Evolutionary conservation across 2,329 filamentous ascomycete species (phyloP).

Genomic region (Penicillium sp.): DNA sequence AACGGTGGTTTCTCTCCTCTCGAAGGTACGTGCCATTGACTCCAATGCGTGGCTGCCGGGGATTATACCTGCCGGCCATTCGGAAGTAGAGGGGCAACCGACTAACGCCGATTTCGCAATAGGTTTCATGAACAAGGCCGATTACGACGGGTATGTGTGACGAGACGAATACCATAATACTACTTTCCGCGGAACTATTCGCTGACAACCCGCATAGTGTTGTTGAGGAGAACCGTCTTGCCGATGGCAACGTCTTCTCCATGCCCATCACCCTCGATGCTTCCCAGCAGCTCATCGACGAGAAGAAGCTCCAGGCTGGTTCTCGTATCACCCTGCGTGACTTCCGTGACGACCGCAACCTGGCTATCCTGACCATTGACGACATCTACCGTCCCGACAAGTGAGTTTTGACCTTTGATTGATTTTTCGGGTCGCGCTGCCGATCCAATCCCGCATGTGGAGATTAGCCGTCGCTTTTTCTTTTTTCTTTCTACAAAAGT

Average conservation of each 20-base stretch:
- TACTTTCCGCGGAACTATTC: neutral
- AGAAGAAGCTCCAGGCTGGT: constrained; percentile 74
- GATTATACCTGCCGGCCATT: neutral
- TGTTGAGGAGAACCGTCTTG: constrained; percentile 82
- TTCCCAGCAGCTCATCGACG: constrained; percentile 71
- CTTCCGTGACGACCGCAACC: constrained; percentile 91
- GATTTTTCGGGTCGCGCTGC: neutral
- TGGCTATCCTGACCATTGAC: constrained; percentile 93
- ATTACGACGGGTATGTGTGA: constrained; percentile 80
- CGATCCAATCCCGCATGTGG: constrained; percentile 5
- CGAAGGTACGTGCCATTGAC: constrained; percentile 69
- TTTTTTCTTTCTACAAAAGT: neutral
- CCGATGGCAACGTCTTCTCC: constrained; percentile 86
- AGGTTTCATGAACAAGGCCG: constrained; percentile 97
- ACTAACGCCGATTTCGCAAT: constrained; percentile 22
- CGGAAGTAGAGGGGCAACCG: constrained; percentile 10
- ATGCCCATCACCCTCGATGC: constrained; percentile 97
- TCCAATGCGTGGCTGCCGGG: neutral
- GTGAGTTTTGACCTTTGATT: constrained; percentile 53
- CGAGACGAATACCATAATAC: constrained; percentile 2
- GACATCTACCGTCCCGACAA: constrained; percentile 97
- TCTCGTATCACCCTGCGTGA: constrained; percentile 86
- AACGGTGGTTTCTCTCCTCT: constrained; percentile 97
- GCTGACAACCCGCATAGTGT: constrained; percentile 61
- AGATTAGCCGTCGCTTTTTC: neutral